phyloP scores from a whole-genome alignment of 768 basidiomycete genomes.

The Antrodiella citrinella region DNA sequence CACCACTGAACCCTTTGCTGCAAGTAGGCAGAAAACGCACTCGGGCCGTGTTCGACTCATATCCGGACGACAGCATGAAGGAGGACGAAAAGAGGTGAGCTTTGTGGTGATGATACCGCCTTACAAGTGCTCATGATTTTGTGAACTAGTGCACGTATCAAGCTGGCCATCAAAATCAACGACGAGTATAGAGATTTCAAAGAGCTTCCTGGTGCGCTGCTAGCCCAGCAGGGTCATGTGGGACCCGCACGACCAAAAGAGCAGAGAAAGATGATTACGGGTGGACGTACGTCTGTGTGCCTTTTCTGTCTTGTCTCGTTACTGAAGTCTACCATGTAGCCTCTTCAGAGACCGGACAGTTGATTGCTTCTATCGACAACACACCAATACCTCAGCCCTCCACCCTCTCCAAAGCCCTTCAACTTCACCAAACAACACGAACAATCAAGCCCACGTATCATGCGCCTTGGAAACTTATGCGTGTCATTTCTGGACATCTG shows the following conservation, averaged over 20 bases:
- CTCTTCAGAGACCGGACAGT: slow-evolving; percentile 41
- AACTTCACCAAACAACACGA: slow-evolving; percentile 86
- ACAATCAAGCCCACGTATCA: slow-evolving; percentile 96
- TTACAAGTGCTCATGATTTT: not conserved
- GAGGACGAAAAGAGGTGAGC: slow-evolving; percentile 70
- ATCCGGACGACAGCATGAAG: slow-evolving; percentile 46
- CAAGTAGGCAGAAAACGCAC: slow-evolving; percentile 63
- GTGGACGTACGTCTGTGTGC: slow-evolving; percentile 44
- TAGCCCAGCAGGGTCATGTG: slow-evolving; percentile 74
- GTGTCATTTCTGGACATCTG: slow-evolving; percentile 95
- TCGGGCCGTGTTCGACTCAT: slow-evolving; percentile 58
- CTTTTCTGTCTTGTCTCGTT: slow-evolving; percentile 1
- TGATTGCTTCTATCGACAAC: slow-evolving; percentile 71
- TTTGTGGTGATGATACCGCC: slow-evolving; percentile 8
- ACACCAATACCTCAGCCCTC: slow-evolving; percentile 61
- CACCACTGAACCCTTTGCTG: slow-evolving; percentile 60
- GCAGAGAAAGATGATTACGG: slow-evolving; percentile 60
- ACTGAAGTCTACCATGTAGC: slow-evolving; percentile 22
- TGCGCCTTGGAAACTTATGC: slow-evolving; percentile 90
- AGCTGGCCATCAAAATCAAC: slow-evolving; percentile 76
- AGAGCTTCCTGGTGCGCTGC: slow-evolving; percentile 71
- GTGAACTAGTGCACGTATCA: slow-evolving; percentile 48
- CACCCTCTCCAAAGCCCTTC: slow-evolving; percentile 84
- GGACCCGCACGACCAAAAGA: slow-evolving; percentile 71
- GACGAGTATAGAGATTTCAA: slow-evolving; percentile 87